Base-by-base conservation (phyloP, 805 yeast genomes). In the Vanderwaltozyma polyspora region DNA sequence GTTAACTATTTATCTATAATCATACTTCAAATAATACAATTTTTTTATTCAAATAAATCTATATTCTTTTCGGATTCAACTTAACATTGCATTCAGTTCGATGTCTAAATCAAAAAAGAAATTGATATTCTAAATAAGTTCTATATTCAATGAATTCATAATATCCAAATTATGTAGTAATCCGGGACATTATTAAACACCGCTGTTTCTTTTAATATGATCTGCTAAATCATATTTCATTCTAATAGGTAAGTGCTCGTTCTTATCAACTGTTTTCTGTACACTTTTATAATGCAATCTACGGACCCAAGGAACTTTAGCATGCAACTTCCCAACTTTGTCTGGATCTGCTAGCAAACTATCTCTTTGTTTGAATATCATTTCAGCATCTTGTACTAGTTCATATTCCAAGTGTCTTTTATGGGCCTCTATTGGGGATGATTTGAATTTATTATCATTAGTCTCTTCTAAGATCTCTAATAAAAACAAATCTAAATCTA, bases 391-490 rank as follows among this genome's bases (percentile, higher is more conserved):
- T 23, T 66, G 66, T 1, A 76, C 54, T 24, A 73, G 60, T 46
- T 78, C 96, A 38, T 67, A 63, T 44, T 87, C 96, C 1, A 80
- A 55, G 36, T 67, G 68, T 42, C 70, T 68, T 45, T 68, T 40
- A 8, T 36, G 40, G 1, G 52, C 51, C 26, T 41, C 45, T 6
- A 41, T 38, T 2, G 54, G 47, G 1, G 50, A 35, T 8, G 44
- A 30, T 9, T 38, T 41, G 7, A 49, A 19, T 6, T 39, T 28
- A 25, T 49, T 45, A 8, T 35, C 40, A 25, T 46, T 40, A 7
- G 34, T 26, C 25, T 49, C 57, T 10, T 46, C 46, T 8, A 53
- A 31, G 9, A 51, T 38, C 11, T 39, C 29, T 11, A 37, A 43
- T 10, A 54, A 24, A 9, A 39, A 31, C 13, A 35, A 22, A 15